Conservation (phyloP, 129 eudicot species). For the Ambrosia artemisiifolia region DNA sequence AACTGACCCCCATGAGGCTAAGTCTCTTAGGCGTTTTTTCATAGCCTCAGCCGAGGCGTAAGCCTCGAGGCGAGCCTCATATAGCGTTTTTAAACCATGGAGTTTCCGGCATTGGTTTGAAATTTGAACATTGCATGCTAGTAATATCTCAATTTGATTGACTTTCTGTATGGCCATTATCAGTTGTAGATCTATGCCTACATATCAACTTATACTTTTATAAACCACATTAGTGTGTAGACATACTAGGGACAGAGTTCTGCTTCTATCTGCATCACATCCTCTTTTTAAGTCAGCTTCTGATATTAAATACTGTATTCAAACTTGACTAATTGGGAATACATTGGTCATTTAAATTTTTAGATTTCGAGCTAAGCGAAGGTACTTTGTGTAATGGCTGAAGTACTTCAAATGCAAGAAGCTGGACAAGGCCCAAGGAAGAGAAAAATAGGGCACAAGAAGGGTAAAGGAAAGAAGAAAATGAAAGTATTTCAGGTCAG, state of each 20-base stretch:
- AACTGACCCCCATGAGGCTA: no score
- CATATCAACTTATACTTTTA: background rate
- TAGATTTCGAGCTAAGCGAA: background rate
- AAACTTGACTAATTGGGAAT: background rate
- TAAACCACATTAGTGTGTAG: background rate
- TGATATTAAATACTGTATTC: background rate
- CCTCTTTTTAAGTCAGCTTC: background rate
- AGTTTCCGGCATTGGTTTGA: background rate
- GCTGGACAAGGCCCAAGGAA: constrained; percentile 29
- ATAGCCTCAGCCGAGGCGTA: no score
- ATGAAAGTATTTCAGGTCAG: constrained; percentile 43
- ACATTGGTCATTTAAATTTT: background rate
- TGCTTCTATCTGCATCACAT: background rate
- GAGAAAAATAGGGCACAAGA: constrained; percentile 39
- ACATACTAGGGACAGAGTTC: background rate
- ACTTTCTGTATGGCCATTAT: no score
- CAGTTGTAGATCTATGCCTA: background rate
- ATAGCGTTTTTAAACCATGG: no score
- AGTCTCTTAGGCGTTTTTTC: no score
- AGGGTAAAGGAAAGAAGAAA: constrained; percentile 50
- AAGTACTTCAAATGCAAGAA: constrained; percentile 31
- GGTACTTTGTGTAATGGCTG: constrained; percentile 24
- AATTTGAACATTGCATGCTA: background rate
- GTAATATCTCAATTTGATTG: background rate
- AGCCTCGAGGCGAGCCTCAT: no score